These are phyloP conservation scores for Solanum hybrid DNA, from an alignment of 305 asterid genomes.

Conservation along the genomic window DNA sequence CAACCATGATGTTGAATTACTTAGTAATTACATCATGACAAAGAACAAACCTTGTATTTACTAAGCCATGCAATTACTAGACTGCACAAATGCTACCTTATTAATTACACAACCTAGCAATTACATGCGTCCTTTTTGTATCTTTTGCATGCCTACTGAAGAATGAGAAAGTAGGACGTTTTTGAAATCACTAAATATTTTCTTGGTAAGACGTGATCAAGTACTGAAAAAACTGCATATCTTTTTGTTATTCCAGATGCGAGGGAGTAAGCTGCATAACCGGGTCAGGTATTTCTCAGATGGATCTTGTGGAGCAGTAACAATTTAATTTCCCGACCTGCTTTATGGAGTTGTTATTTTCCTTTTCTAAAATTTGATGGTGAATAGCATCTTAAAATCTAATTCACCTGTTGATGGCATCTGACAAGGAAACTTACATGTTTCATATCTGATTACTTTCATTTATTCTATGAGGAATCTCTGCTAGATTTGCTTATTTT, in stretches of 20 bases:
- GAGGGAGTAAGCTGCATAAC: conserved; percentile 93
- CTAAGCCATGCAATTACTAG: not conserved
- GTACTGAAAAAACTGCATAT: conserved; percentile 1
- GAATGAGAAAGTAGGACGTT: not conserved
- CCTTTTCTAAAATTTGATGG: conserved; percentile 5
- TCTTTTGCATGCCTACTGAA: not conserved
- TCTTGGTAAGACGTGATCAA: not conserved
- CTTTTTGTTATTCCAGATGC: conserved; percentile 47
- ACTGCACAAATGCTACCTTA: not conserved
- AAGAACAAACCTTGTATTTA: not conserved
- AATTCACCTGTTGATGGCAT: not conserved
- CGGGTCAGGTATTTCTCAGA: conserved; percentile 64
- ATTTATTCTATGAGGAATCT: not conserved
- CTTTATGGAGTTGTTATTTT: conserved; percentile 1
- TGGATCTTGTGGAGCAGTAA: conserved; percentile 2
- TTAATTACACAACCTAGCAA: not conserved
- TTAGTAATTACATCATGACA: not conserved
- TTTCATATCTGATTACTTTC: not conserved
- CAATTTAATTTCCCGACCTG: not conserved
- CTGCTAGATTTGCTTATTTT: not conserved
- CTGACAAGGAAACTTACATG: not conserved
- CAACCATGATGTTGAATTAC: not conserved
- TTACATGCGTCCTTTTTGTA: not conserved
- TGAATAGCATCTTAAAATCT: not conserved
- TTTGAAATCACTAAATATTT: not conserved